Evolutionary conservation across 495 filamentous ascomycete genomes (phyloP), one percentile per base, ranked within the genome.

Genomic region (Xylaria curta): DNA sequence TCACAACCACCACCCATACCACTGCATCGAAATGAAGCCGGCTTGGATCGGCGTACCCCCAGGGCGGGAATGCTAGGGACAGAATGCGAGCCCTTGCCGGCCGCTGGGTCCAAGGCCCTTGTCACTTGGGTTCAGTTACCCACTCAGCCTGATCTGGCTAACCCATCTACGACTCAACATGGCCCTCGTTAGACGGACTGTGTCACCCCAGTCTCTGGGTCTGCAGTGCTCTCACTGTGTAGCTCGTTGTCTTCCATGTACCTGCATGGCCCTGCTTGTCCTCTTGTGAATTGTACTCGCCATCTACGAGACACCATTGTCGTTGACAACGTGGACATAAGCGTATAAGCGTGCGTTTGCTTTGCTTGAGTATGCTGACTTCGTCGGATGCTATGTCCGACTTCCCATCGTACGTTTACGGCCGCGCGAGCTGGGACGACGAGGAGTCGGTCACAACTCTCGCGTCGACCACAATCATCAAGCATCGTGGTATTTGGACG

Each of bases 31-130:
- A 53, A 33, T 51, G 56, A 49, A 69, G 40, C 26, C 40, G 31
- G 10, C 38, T 60, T 46, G 53, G 44, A 66, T 69, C 15, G 21
- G 40, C 58, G n/a, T 40, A 70, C 68, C 44, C 68, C 56, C 28
- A 51, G 68, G 68, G 68, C 46, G 56, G 54, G 56, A 21, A 47
- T 70, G 28, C 58, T 53, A 19, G 51, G 65, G 31, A 36, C 44
- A n/a, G 44, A 44, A 8, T 42, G 68, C 42, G 44, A 60, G 67
- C 10, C 59, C 68, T 54, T 70, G 68, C 68, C 58, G 42, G 68
- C 46, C 68, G 59, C 56, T 63, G 44, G 44, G 15, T 63, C 33
- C 21, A 40, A 49, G 68, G 28, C 7, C 68, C 68, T 10, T 49
- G 68, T 53, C 44, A 53, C 53, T 59, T 26, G 42, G 49, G 42